Conservation (phyloP, 2,329 filamentous ascomycete genomes). For the Atkinsonella hypoxylon region DNA sequence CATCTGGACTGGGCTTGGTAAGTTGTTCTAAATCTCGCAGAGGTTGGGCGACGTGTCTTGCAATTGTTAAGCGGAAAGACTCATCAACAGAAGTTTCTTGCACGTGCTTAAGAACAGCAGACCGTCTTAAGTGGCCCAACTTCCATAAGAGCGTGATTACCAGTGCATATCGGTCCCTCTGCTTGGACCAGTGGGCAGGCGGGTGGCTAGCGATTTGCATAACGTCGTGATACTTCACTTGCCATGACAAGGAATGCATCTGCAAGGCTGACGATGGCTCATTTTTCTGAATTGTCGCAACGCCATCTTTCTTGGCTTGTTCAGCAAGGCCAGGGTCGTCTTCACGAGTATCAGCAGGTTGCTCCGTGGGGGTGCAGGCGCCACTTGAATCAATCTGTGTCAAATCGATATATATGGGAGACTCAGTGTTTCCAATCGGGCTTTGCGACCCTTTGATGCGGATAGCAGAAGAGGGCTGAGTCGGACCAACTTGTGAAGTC, state of each 20-base stretch:
- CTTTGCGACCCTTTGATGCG: neutral
- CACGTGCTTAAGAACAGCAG: conserved; percentile 14
- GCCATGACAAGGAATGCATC: neutral
- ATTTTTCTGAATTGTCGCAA: neutral
- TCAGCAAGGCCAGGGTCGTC: conserved; percentile 8
- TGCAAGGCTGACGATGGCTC: neutral
- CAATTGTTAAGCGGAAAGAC: conserved; percentile 5
- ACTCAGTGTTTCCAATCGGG: conserved; percentile 9
- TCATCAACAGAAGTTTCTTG: conserved; percentile 11
- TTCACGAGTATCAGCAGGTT: neutral
- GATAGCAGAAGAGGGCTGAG: neutral
- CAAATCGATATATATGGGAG: conserved; percentile 17
- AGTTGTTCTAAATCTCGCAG: conserved; percentile 8
- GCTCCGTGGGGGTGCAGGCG: conserved; percentile 7
- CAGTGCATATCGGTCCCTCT: conserved; percentile 18
- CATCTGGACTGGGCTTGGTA: conserved; percentile 4
- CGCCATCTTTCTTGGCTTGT: neutral
- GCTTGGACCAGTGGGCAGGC: conserved; percentile 15
- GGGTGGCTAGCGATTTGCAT: conserved; percentile 11
- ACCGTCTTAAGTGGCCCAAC: conserved; percentile 17
- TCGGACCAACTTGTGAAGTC: neutral
- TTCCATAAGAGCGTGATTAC: conserved; percentile 19
- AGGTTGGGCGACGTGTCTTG: conserved; percentile 8
- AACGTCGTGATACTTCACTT: conserved; percentile 4
- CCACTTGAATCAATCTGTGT: conserved; percentile 13